Base-by-base conservation (phyloP, 148 eudicot species). In the Cornus florida region DNA sequence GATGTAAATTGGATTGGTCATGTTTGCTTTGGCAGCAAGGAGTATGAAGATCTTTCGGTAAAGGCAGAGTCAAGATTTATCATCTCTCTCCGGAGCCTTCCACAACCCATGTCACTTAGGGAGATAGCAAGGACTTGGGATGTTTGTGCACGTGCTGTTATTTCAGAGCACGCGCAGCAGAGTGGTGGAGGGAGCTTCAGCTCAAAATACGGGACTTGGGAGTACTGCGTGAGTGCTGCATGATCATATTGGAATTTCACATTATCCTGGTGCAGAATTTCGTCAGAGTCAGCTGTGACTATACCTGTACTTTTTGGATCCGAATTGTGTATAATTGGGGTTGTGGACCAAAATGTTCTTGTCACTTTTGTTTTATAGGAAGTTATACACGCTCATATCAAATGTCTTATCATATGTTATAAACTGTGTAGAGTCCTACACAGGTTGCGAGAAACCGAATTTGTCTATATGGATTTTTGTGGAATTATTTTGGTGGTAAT, bases 1-100 rank as follows among this genome's bases (percentile, higher is more conserved):
- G 22, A 35, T 31, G 23, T 53, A 28, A 23, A 24, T 23, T 10
- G 31, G 20, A 67, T 67, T 67, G 31, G 35, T 11, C 38, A n/a
- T 22, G 3, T 69, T 79, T 24, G 5, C 56, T 20, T 78, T 72
- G 76, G 35, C 90, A 94, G 93, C 67, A 88, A 80, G 79, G 96
- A 87, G 74, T 76, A 85, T 80, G 97, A 92, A 87, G 94, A 94
- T 87, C 90, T 92, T 60, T 94, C 98, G 11, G 73, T 80, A 64
- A 94, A 92, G 85, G 92, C 91, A 13, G 88, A 85, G 82, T 90
- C 92, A 39, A 92, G 87, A 79, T 90, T 94, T 77, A 85, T 87
- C 84, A 83, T 87, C 23, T 89, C 88, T 67, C 94, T 94, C 32
- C 86, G 91, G 59, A 77, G 81, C 74, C 69, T 74, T 74, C 11